phyloP scores from a whole-genome alignment of 768 basidiomycete genomes.

The Piloderma croceum region DNA sequence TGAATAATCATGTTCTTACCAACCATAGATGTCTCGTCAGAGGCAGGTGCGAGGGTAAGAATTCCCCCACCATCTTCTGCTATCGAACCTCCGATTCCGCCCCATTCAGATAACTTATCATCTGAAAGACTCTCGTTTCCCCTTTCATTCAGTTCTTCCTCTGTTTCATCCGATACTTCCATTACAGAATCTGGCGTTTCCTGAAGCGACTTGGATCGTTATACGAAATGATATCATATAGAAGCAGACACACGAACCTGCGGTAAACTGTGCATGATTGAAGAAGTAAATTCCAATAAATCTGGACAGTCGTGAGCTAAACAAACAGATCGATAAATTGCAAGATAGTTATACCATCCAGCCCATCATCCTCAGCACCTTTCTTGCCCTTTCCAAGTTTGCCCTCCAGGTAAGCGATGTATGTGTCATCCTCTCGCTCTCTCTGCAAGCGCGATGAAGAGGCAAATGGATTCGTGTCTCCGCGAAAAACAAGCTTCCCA shows the following conservation, averaged over 20 bases:
- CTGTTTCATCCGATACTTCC: slow-evolving; percentile 20
- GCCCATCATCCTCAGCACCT: slow-evolving; percentile 64
- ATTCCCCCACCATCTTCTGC: slow-evolving; percentile 13
- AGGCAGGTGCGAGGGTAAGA: slow-evolving; percentile 11
- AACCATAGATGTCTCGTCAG: slow-evolving; percentile 4
- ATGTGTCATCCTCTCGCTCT: slow-evolving; percentile 72
- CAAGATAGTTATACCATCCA: slow-evolving; percentile 58
- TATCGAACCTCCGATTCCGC: slow-evolving; percentile 2
- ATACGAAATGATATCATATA: slow-evolving; percentile 20
- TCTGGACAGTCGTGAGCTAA: slow-evolving; percentile 3
- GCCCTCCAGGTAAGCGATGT: slow-evolving; percentile 79
- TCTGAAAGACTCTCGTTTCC: slow-evolving; percentile 1
- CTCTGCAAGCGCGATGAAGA: slow-evolving; percentile 27
- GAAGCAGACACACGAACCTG: slow-evolving; percentile 18
- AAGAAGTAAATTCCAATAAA: slow-evolving; percentile 5
- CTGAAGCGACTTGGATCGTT: slow-evolving; percentile 21
- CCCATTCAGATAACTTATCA: slow-evolving; percentile 6
- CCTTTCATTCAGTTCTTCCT: slow-evolving; percentile 11
- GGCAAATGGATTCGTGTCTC: slow-evolving; percentile 2
- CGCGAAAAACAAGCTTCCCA: slow-evolving; percentile 26
- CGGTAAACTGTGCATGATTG: slow-evolving; percentile 3
- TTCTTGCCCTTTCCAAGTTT: slow-evolving; percentile 51
- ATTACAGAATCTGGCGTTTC: slow-evolving; percentile 14
- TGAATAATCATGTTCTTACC: slow-evolving; percentile 2
- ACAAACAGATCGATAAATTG: neutral